Conservation (phyloP, 208 protist genomes). For the Crithidia brevicula region DNA sequence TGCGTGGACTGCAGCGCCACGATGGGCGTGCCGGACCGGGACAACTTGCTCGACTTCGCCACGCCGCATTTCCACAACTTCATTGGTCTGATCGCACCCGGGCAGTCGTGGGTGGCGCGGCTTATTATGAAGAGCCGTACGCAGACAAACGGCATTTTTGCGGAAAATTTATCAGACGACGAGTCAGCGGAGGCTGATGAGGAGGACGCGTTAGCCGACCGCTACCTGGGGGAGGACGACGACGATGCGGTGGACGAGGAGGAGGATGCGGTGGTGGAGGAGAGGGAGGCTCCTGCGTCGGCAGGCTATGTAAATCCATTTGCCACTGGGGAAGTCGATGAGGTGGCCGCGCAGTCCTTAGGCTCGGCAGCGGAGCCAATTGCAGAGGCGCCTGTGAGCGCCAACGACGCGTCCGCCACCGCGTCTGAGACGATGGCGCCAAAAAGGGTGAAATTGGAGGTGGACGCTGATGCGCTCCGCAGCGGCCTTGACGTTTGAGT, state of each 20-base stretch:
- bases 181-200: slow-evolving; percentile 35
- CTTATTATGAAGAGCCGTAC: slow-evolving; percentile 60
- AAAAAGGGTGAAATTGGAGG: slow-evolving; percentile 17
- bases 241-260: background rate
- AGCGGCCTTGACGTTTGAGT: background rate
- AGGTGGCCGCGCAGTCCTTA: background rate
- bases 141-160: slow-evolving; percentile 74
- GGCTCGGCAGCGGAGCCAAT: background rate
- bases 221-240: background rate
- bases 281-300: background rate
- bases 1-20: slow-evolving; percentile 72
- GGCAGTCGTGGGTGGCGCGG: slow-evolving; percentile 86
- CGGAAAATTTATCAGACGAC: slow-evolving; percentile 66
- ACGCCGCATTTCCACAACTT: slow-evolving; percentile 88
- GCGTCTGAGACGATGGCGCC: background rate
- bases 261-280: background rate
- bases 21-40: slow-evolving; percentile 55
- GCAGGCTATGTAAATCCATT: background rate
- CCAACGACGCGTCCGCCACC: background rate
- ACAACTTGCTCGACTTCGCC: slow-evolving; percentile 70
- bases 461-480: background rate
- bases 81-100: slow-evolving; percentile 81
- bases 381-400: background rate
- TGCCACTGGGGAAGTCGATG: background rate
- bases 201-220: background rate